Percentiles rank a stretch among this genome's conserved stretches.
Evolutionary conservation across 2,329 filamentous ascomycete species (phyloP).

Genomic region (Coniochaeta prunicola): DNA sequence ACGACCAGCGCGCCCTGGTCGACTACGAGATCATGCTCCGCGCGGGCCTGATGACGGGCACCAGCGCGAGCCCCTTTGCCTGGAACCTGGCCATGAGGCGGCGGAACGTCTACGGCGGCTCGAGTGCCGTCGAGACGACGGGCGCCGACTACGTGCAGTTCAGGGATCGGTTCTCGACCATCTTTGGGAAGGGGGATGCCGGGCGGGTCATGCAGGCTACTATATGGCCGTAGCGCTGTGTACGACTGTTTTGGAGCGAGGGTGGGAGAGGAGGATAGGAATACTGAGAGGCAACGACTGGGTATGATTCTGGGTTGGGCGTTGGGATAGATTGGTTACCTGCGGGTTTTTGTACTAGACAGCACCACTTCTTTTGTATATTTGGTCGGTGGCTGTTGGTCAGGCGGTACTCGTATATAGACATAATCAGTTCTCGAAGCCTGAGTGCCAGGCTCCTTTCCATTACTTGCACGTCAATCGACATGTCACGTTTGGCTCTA

Average conservation of each 20-base stretch:
- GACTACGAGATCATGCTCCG: slow-evolving; percentile 42
- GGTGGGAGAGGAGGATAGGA: not conserved
- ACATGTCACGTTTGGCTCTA: too few relatives aligned
- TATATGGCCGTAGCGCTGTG: slow-evolving; percentile 17
- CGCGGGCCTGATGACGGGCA: slow-evolving; percentile 33
- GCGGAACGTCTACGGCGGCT: slow-evolving; percentile 16
- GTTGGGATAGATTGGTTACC: not conserved
- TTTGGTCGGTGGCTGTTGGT: not conserved
- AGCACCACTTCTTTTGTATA: not conserved
- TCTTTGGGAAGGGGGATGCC: slow-evolving; percentile 18
- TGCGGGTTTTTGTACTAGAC: not conserved
- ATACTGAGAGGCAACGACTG: not conserved
- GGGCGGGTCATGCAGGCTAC: slow-evolving; percentile 11
- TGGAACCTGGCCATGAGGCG: slow-evolving; percentile 39
- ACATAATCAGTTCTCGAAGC: not conserved
- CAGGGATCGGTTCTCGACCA: slow-evolving; percentile 23
- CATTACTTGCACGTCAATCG: not conserved
- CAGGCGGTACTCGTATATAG: not conserved
- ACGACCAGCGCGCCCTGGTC: slow-evolving; percentile 41
- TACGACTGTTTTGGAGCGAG: not conserved
- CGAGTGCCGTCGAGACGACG: slow-evolving; percentile 4
- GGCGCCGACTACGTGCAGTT: slow-evolving; percentile 17
- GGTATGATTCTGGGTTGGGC: not conserved
- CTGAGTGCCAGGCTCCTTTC: not conserved
- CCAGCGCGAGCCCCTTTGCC: slow-evolving; percentile 35